A percentile compares a stretch with the other conserved stretches of the same genome.
Evolutionary conservation across 2,329 filamentous ascomycete genomes (phyloP).

Genomic region (Fusarium decemcellulare): DNA sequence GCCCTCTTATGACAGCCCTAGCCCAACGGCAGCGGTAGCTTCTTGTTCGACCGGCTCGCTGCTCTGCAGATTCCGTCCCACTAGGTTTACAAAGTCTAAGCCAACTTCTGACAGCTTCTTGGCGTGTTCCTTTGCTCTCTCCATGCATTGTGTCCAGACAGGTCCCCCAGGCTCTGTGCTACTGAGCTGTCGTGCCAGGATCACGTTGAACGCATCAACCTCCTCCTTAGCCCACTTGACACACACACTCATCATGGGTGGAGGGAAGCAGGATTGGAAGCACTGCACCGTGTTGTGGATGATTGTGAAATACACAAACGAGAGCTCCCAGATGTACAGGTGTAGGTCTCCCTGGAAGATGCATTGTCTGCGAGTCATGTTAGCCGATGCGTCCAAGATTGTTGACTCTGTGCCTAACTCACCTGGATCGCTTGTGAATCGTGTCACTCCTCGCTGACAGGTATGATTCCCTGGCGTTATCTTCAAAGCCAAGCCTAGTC

Average conservation of each 20-base stretch:
- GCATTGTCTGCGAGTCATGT: conserved; percentile 76
- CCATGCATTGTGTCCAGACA: conserved; percentile 87
- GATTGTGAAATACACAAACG: conserved; percentile 94
- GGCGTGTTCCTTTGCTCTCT: conserved; percentile 85
- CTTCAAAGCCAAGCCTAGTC: conserved; percentile 88
- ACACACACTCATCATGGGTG: conserved; percentile 90
- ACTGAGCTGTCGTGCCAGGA: conserved; percentile 87
- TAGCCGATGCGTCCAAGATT: conserved; percentile 8
- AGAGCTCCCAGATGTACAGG: conserved; percentile 94
- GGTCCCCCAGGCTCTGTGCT: conserved; percentile 83
- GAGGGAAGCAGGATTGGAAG: conserved; percentile 89
- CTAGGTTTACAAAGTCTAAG: conserved; percentile 87
- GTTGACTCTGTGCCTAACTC: conserved; percentile 2
- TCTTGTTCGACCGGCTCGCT: conserved; percentile 38
- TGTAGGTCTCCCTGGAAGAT: conserved; percentile 95
- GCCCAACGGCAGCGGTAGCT: conserved; percentile 45
- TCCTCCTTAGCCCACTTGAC: conserved; percentile 99
- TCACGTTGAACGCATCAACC: conserved; percentile 89
- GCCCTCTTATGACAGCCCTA: conserved; percentile 46
- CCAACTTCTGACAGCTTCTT: conserved; percentile 86
- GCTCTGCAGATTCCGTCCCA: conserved; percentile 70
- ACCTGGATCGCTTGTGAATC: conserved; percentile 88
- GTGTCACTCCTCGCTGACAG: conserved; percentile 82
- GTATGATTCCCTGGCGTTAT: conserved; percentile 89
- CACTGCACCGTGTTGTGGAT: conserved; percentile 94